Percentiles rank a stretch among this genome's conserved stretches.
Evolutionary conservation across 768 basidiomycete species (phyloP).

Genomic region (Podaxis sp.): DNA sequence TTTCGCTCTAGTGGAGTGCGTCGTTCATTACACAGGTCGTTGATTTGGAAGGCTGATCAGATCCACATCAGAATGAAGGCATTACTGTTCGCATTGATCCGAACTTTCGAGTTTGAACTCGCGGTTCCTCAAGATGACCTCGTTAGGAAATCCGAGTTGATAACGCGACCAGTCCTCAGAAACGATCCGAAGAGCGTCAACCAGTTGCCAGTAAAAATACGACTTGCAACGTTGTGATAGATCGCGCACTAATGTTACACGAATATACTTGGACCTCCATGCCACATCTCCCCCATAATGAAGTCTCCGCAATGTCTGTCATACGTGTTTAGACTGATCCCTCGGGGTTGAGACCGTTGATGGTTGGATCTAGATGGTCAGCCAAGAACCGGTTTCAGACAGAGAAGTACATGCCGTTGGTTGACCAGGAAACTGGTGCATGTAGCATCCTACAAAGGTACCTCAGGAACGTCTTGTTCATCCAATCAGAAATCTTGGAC

Average conservation of each 20-base stretch:
- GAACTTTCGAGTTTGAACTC: conserved; percentile 55
- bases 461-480: too few species aligned
- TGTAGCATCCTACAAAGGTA: too few species aligned
- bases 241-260: background rate
- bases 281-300: too few species aligned
- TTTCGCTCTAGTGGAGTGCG: conserved; percentile 53
- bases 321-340: too few species aligned
- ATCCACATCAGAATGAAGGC: conserved; percentile 11
- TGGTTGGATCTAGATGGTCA: too few species aligned
- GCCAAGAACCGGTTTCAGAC: too few species aligned
- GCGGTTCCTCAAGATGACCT: conserved; percentile 48
- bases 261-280: background rate
- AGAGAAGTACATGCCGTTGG: too few species aligned
- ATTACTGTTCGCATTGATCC: conserved; percentile 35
- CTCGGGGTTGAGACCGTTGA: too few species aligned
- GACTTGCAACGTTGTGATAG: conserved; percentile 15
- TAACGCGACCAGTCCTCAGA: conserved; percentile 40
- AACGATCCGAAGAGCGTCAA: conserved; percentile 34
- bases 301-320: too few species aligned
- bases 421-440: too few species aligned
- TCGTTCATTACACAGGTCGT: conserved; percentile 3
- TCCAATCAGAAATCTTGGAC: too few species aligned
- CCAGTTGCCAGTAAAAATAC: conserved; percentile 44
- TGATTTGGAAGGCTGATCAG: background rate
- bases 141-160: conserved; percentile 33